Evolutionary conservation across 176 grass and related monocot species (phyloP), one percentile per base, ranked within the genome.

Genomic region (Secale cereale): DNA sequence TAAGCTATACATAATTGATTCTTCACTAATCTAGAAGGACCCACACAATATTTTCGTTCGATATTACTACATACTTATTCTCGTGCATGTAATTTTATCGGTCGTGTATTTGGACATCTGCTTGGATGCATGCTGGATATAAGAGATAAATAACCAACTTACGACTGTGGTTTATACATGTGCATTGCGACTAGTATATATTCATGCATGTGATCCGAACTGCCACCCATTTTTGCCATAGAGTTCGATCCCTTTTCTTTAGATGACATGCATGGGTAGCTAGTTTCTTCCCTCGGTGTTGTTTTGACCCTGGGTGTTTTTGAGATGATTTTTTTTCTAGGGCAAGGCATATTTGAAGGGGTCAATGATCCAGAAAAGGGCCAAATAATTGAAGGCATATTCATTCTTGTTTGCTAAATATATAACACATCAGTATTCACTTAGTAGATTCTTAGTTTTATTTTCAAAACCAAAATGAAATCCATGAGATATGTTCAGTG

Each of bases 401-500:
- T 5, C 8, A 54, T 78, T 71, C 2, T 20, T 81, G 1, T 86
- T 78, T 65, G 48, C 25, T 64, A 74, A 67, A 57, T 32, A 27
- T 60, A 31, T 9, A 57, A n/a, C 56, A 62, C 40, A 31, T 56
- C 14, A 46, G 25, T 75, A 56, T 63, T 83, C 19, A 64, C 13
- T 57, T 1, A 13, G 59, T 27, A 76, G 29, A 79, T 85, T 66
- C 41, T 59, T 59, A 30, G 23, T 39, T 65, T 20, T 66, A 28
- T 46, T 80, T 81, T 76, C 28, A 17, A 52, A 52, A 52, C 6
- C 2, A 52, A 52, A 37, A 79, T 65, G 52, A 74, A 80, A 29
- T 20, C 79, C 45, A 33, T 7, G 45, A 59, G 76, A 89, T 85
- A 71, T 39, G 66, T 40, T 77, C 12, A 90, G 88, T 90, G 33